phyloP scores from a whole-genome alignment of 148 eudicot species.

The Silene latifolia region DNA sequence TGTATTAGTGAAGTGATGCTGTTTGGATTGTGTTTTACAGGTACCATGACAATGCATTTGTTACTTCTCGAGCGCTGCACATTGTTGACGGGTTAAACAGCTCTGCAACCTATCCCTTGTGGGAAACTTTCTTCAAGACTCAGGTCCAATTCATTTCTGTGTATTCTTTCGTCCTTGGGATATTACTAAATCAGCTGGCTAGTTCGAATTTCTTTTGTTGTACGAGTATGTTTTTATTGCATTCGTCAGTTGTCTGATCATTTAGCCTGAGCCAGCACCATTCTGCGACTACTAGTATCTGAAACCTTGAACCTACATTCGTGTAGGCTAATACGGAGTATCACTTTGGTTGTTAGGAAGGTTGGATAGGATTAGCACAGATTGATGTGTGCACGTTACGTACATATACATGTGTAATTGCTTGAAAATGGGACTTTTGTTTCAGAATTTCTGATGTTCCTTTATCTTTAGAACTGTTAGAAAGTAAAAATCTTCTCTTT shows the following conservation, averaged over 20 bases:
- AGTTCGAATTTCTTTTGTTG: background rate
- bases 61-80: conserved; percentile 75
- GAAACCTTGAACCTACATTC: too few relatives aligned
- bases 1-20: background rate
- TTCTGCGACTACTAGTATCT: too few relatives aligned
- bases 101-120: conserved; percentile 65
- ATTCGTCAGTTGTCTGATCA: background rate
- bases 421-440: background rate
- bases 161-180: background rate
- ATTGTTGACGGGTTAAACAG: conserved; percentile 51
- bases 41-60: conserved; percentile 85
- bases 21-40: conserved; percentile 31
- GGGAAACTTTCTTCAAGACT: conserved; percentile 61
- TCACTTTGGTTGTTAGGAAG: too few relatives aligned
- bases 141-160: conserved; percentile 40
- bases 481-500: background rate
- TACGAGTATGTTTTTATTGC: background rate
- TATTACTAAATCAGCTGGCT: background rate
- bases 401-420: background rate
- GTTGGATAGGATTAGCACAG: background rate
- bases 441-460: background rate
- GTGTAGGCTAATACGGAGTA: too few relatives aligned
- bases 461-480: background rate
- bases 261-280: background rate
- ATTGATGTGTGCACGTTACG: background rate